Evolutionary conservation across 2,329 filamentous ascomycete genomes (phyloP).

Genomic region (Aspergillus sp.): DNA sequence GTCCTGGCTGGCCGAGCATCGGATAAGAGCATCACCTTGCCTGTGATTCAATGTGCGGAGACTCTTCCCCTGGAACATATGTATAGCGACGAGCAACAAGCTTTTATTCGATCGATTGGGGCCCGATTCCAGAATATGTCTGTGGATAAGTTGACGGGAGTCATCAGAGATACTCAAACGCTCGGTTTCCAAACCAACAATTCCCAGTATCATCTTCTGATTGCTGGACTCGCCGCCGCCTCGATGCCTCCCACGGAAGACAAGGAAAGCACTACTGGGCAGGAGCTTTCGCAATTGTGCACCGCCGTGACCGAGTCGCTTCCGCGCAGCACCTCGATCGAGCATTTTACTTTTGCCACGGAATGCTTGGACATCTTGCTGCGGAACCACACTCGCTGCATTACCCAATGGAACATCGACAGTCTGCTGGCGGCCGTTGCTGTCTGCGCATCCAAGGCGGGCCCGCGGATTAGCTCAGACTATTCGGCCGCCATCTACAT

Average conservation of each 20-base stretch:
- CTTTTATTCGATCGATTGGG: conserved; percentile 34
- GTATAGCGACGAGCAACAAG: conserved; percentile 37
- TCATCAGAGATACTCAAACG: conserved; percentile 30
- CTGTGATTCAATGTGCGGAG: conserved; percentile 32
- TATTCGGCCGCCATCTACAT: conserved; percentile 47
- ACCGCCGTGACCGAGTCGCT: conserved; percentile 33
- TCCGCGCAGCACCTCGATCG: conserved; percentile 29
- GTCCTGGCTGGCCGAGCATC: conserved; percentile 30
- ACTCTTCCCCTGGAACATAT: conserved; percentile 35
- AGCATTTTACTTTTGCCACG: conserved; percentile 38
- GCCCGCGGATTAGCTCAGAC: conserved; percentile 29
- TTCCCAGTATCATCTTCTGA: conserved; percentile 31
- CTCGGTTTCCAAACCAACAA: conserved; percentile 29
- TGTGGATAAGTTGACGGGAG: conserved; percentile 25
- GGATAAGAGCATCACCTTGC: conserved; percentile 25
- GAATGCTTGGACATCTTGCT: conserved; percentile 41
- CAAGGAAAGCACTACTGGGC: conserved; percentile 34
- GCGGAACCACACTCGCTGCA: conserved; percentile 37
- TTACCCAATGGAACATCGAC: conserved; percentile 48
- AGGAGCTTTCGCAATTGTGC: conserved; percentile 36
- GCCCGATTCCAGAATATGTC: conserved; percentile 34
- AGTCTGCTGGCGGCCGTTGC: conserved; percentile 38
- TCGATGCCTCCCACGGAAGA: conserved; percentile 34
- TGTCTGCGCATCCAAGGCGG: conserved; percentile 32
- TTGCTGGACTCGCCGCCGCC: conserved; percentile 35